Conservation (phyloP, 2,329 filamentous ascomycete genomes). For the Zasmidium angulare region DNA sequence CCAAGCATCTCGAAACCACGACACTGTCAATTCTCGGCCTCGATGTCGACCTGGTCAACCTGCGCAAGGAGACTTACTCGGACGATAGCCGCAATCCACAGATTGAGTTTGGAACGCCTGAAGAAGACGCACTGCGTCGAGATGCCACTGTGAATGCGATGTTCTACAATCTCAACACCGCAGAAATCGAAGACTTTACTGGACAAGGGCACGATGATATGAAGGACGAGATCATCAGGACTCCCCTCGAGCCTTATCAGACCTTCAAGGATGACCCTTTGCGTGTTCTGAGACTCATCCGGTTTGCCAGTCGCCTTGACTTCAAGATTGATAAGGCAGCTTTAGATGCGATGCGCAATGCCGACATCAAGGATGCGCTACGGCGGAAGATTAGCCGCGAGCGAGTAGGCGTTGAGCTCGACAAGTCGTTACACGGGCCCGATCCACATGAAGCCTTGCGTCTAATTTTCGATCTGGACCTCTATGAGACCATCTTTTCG, state of each 20-base stretch:
- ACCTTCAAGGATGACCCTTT: slow-evolving; percentile 95
- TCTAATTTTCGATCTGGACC: slow-evolving; percentile 64
- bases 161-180: slow-evolving; percentile 88
- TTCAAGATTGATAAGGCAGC: slow-evolving; percentile 74
- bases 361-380: slow-evolving; percentile 76
- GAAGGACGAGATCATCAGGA: slow-evolving; percentile 70
- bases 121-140: slow-evolving; percentile 83
- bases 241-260: slow-evolving; percentile 81
- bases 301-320: slow-evolving; percentile 81
- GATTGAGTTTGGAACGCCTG: slow-evolving; percentile 89
- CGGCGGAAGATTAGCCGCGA: slow-evolving; percentile 88
- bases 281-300: slow-evolving; percentile 78
- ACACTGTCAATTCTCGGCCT: slow-evolving; percentile 82
- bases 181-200: slow-evolving; percentile 81
- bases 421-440: slow-evolving; percentile 84
- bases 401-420: slow-evolving; percentile 79
- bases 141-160: slow-evolving; percentile 95
- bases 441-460: slow-evolving; percentile 62
- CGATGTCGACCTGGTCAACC: slow-evolving; percentile 91
- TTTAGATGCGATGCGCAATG: slow-evolving; percentile 71
- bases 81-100: slow-evolving; percentile 87
- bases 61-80: slow-evolving; percentile 86
- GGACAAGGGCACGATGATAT: slow-evolving; percentile 72
- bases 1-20: slow-evolving; percentile 91
- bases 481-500: slow-evolving; percentile 74